Conservation (phyloP, 2,329 filamentous ascomycete species). For the Fusarium sp. region DNA sequence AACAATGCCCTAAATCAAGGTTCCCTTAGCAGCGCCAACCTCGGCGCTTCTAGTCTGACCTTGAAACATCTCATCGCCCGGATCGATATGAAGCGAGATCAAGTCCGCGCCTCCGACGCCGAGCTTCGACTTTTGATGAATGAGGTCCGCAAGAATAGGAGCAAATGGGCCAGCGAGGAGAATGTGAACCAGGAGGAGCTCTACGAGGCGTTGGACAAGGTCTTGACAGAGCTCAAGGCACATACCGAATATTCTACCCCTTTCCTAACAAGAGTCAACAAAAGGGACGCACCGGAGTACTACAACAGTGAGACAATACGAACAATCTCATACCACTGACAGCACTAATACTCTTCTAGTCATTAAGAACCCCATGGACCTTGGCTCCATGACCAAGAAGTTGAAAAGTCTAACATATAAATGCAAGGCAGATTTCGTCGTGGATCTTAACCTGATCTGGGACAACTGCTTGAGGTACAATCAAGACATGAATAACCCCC, state of each 20-base stretch:
- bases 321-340: not conserved
- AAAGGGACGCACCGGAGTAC: slow-evolving; percentile 96
- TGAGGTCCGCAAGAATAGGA: slow-evolving; percentile 96
- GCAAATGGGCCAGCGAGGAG: slow-evolving; percentile 99
- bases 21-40: slow-evolving; percentile 91
- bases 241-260: slow-evolving; percentile 98
- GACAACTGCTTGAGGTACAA: slow-evolving; percentile 97
- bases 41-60: slow-evolving; percentile 95
- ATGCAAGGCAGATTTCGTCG: slow-evolving; percentile 94
- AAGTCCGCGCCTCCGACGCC: slow-evolving; percentile 92
- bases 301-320: slow-evolving; percentile 78
- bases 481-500: slow-evolving; percentile 86
- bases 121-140: slow-evolving; percentile 95
- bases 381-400: slow-evolving; percentile 98
- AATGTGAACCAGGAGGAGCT: slow-evolving; percentile 98
- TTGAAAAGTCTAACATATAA: slow-evolving; percentile 85
- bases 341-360: slow-evolving; percentile 64
- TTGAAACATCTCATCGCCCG: slow-evolving; percentile 96
- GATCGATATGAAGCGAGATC: slow-evolving; percentile 92
- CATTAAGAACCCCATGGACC: slow-evolving; percentile 98
- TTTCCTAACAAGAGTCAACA: slow-evolving; percentile 94
- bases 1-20: slow-evolving; percentile 79
- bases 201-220: slow-evolving; percentile 97
- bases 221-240: slow-evolving; percentile 95
- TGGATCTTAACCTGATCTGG: slow-evolving; percentile 96